Conservation (phyloP, 495 filamentous ascomycete genomes). For the Aspergillus diversus region DNA sequence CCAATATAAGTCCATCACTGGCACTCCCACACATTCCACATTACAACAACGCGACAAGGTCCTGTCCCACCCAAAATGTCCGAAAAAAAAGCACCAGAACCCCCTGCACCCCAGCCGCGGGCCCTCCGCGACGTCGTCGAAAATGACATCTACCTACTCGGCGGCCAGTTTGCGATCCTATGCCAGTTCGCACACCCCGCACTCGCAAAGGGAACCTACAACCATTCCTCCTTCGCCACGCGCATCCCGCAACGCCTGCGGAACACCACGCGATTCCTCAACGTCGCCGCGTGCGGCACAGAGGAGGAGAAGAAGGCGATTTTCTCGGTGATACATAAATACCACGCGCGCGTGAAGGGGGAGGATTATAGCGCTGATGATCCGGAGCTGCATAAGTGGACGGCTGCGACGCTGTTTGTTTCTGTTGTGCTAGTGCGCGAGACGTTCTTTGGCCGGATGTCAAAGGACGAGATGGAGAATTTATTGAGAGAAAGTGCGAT, state of each 20-base stretch:
- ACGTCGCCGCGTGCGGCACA: constrained; percentile 23
- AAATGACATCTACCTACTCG: constrained; percentile 26
- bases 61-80: too few species aligned
- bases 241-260: constrained; percentile 26
- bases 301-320: constrained; percentile 23
- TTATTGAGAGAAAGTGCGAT: constrained; percentile 23
- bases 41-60: too few species aligned
- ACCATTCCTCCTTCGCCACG: constrained; percentile 22
- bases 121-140: constrained; percentile 10
- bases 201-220: constrained; percentile 24
- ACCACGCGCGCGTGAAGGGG: constrained; percentile 24
- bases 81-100: too few species aligned
- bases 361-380: constrained; percentile 27
- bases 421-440: constrained; percentile 21
- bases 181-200: constrained; percentile 27
- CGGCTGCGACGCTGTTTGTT: constrained; percentile 25
- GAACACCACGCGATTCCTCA: constrained; percentile 25
- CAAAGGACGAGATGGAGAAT: constrained; percentile 10
- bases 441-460: constrained; percentile 24
- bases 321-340: constrained; percentile 24
- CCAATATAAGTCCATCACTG: too few species aligned
- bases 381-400: constrained; percentile 27
- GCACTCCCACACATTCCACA: too few species aligned
- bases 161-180: constrained; percentile 25
- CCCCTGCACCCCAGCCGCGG: too few species aligned